Evolutionary conservation across 2,329 filamentous ascomycete genomes (phyloP).

Genomic region (Penicillium sp.): DNA sequence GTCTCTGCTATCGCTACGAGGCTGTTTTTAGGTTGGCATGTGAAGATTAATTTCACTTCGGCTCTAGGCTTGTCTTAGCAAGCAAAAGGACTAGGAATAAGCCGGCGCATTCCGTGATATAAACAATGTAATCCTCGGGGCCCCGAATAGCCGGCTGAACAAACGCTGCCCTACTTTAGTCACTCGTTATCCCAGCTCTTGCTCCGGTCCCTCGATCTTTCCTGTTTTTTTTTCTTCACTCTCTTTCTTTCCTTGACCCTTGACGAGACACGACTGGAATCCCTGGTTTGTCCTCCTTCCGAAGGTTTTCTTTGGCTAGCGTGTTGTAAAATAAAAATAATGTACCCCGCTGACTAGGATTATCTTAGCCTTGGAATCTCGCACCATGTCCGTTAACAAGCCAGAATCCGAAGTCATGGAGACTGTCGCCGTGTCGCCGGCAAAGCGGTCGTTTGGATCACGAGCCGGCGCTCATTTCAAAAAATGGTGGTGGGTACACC

Average conservation of each 20-base stretch:
- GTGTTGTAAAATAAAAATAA: not conserved
- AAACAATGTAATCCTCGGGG: conserved; percentile 2
- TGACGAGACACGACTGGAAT: not conserved
- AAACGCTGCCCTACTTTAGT: conserved; percentile 1
- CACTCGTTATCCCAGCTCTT: conserved; percentile 1
- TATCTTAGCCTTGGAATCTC: not conserved
- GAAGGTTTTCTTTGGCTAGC: not conserved
- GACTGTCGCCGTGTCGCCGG: conserved; percentile 7
- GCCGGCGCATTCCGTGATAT: not conserved
- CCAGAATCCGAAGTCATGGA: conserved; percentile 23
- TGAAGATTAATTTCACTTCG: not conserved
- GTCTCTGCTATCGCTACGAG: not conserved
- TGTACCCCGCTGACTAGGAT: not conserved
- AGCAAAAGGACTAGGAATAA: not conserved
- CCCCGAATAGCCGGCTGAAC: not conserved
- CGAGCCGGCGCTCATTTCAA: conserved; percentile 37
- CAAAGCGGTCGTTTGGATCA: conserved; percentile 27
- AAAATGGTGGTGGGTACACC: conserved; percentile 57
- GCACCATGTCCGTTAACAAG: conserved; percentile 10
- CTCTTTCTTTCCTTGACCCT: not conserved
- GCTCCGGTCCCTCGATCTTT: not conserved
- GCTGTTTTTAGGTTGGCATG: not conserved
- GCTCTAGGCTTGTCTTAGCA: not conserved
- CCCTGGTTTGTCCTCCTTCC: not conserved
- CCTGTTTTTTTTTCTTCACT: not conserved